Evolutionary conservation across 208 protist genomes (phyloP).

Genomic region (Crithidia fasciculata): DNA sequence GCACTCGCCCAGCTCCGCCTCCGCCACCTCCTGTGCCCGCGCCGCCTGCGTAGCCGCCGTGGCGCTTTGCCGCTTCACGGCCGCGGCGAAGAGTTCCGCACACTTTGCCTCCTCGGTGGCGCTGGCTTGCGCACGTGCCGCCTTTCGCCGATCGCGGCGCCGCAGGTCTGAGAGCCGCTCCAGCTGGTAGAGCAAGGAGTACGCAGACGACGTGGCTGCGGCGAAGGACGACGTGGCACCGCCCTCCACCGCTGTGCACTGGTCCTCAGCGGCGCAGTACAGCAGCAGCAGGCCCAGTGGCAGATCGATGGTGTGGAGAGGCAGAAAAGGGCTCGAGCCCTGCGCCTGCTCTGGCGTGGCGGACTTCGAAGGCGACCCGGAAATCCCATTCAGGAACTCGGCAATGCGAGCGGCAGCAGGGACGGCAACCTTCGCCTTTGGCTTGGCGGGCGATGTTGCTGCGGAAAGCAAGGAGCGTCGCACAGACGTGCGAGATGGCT

Average conservation of each 20-base stretch:
- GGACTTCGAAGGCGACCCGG: neutral
- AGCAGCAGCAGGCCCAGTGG: conserved; percentile 49
- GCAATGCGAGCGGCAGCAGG: conserved; percentile 6
- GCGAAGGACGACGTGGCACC: neutral
- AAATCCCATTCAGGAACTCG: conserved; percentile 9
- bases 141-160: conserved; percentile 19
- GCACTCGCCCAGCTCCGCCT: conserved; percentile 45
- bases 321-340: neutral
- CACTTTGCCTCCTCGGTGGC: conserved; percentile 30
- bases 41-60: conserved; percentile 16
- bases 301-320: conserved; percentile 44
- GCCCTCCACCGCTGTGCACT: neutral
- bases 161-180: conserved; percentile 31
- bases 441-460: neutral
- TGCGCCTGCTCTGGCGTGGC: neutral
- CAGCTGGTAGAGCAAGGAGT: conserved; percentile 36
- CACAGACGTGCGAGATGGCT: neutral
- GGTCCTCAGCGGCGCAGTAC: conserved; percentile 54
- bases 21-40: conserved; percentile 18
- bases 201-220: conserved; percentile 7
- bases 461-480: neutral
- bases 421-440: neutral
- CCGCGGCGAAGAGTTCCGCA: conserved; percentile 29
- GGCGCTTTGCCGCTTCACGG: conserved; percentile 6
- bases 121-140: conserved; percentile 23